Base-by-base conservation (phyloP, 169 alveolate genomes). In the Cryptosporidium meleagridis region DNA sequence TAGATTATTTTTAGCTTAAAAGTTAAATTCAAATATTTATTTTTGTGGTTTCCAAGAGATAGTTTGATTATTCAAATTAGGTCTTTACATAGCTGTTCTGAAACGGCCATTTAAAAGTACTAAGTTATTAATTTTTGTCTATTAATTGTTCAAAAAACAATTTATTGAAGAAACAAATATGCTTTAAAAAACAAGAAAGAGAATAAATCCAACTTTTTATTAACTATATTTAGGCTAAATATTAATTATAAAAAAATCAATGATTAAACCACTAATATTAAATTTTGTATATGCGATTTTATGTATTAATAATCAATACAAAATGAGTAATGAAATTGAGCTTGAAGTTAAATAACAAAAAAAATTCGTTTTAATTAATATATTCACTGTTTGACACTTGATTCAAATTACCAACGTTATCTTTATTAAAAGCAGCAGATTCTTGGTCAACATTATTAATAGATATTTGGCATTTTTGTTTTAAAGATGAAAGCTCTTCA, bases 391-490 rank as follows among this genome's bases (percentile, higher is more conserved):
- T 16, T 7, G 67, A 14, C 1, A 21, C 67, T 21, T 55, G 37
- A 21, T 26, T 55, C 8, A 26, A 55, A 4, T 21, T 26, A 23
- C 16, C 35, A 55, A 9, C n/a, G n/a, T n/a, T 21, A 10, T 55
- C 67, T 26, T 55, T 55, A 48, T 48, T 48, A 26, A 21, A 55
- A 8, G 8, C 16, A 55, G 9, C 67, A n/a, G 67, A 21, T 8
- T 55, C 67, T 26, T 55, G 67, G 0, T 55, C 67, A 23, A 10
- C 59, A 62, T 16, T 45, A 59, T n/a, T 80, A 44, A 80, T 80
- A 41, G 89, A 80, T 58, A 65, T 80, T 35, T 80, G 89, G 29
- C 75, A 80, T 80, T 80, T 80, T 14, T 65, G 73, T 35, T 80
- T 80, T 41, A 80, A 65, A 39, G 89, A 69, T n/a, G 80, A 61